Conservation (phyloP, 1,139 yeast genomes). For the Debaryomyces subglobosus region DNA sequence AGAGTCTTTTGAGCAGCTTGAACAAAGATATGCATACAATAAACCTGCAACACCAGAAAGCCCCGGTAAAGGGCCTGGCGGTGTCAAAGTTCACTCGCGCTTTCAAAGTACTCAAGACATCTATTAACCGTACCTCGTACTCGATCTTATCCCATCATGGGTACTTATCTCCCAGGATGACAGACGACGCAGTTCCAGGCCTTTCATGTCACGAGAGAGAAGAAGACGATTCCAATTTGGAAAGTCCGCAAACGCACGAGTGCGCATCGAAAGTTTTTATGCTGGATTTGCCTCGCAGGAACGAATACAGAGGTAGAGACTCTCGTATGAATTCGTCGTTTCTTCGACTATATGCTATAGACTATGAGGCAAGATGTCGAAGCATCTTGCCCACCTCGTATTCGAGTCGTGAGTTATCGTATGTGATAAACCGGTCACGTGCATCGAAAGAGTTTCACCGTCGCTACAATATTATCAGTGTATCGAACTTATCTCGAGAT, state of each 20-base stretch:
- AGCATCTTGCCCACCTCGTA: constrained; percentile 35
- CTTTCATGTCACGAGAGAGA: background rate
- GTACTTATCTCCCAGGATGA: constrained; percentile 22
- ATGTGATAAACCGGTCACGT: constrained; percentile 12
- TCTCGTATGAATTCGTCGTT: constrained; percentile 50
- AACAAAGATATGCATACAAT: background rate
- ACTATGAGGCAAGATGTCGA: constrained; percentile 37
- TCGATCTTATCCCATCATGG: constrained; percentile 10
- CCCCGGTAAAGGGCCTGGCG: background rate
- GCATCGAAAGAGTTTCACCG: background rate
- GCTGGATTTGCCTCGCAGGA: background rate
- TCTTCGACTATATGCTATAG: constrained; percentile 50
- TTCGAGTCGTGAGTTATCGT: constrained; percentile 25
- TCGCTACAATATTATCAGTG: constrained; percentile 28
- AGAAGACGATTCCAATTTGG: background rate
- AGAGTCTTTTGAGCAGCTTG: constrained; percentile 1
- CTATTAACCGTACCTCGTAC: constrained; percentile 9
- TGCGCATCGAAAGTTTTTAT: background rate
- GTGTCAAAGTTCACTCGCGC: constrained; percentile 22
- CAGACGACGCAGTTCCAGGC: constrained; percentile 24
- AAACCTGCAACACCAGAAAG: background rate
- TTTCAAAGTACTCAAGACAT: constrained; percentile 15
- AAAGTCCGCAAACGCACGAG: background rate
- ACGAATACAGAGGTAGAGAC: constrained; percentile 31
- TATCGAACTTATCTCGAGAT: constrained; percentile 43